phyloP scores from a whole-genome alignment of 805 yeast species.

The Kazachstania kunashirensis region DNA sequence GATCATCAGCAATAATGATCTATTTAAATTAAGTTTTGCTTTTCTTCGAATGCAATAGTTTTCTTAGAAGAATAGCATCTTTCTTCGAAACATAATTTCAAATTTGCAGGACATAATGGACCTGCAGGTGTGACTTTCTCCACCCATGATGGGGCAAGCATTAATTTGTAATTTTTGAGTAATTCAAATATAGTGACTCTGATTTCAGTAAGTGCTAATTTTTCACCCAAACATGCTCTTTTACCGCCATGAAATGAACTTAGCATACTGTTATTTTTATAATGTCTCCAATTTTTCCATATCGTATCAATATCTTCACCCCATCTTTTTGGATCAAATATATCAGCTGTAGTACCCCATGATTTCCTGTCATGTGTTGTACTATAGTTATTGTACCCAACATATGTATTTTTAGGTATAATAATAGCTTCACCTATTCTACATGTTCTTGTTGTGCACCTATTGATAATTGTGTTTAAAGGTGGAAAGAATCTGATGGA shows the following conservation, averaged over 20 bases:
- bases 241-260: constrained; percentile 52
- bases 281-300: constrained; percentile 31
- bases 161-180: constrained; percentile 30
- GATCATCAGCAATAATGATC: too few species aligned
- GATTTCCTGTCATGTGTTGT: constrained; percentile 36
- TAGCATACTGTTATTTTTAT: constrained; percentile 38
- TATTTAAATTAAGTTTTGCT: too few species aligned
- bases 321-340: constrained; percentile 44
- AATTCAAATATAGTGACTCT: constrained; percentile 33
- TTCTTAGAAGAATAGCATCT: too few species aligned
- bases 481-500: constrained; percentile 47
- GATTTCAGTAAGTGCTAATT: constrained; percentile 41
- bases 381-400: constrained; percentile 47
- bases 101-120: constrained; percentile 41
- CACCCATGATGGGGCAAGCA: constrained; percentile 36
- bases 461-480: constrained; percentile 45
- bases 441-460: constrained; percentile 34
- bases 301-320: constrained; percentile 35
- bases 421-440: constrained; percentile 34
- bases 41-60: too few species aligned
- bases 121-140: constrained; percentile 50
- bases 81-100: constrained; percentile 23
- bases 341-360: constrained; percentile 40
- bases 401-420: constrained; percentile 42
- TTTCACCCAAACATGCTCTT: constrained; percentile 53